Conservation (phyloP, 208 protist species). For the Spironucleus salmonicida region DNA sequence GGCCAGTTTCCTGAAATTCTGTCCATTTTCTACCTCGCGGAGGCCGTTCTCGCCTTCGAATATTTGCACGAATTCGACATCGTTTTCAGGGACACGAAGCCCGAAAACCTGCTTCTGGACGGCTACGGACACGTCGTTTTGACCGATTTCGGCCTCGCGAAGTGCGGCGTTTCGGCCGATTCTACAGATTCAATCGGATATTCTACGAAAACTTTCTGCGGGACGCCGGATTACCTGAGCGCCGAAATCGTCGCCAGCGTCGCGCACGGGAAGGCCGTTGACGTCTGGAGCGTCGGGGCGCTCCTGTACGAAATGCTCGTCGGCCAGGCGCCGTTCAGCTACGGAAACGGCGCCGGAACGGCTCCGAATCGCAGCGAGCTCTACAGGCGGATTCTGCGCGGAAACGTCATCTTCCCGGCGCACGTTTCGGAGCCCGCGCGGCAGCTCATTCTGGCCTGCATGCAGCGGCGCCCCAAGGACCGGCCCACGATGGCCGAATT, state of each 20-base stretch:
- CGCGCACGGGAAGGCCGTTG: conserved; percentile 27
- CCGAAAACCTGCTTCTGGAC: conserved; percentile 38
- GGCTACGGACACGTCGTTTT: conserved; percentile 33
- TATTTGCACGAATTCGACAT: conserved; percentile 46
- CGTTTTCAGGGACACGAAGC: conserved; percentile 40
- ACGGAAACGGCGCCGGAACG: background rate
- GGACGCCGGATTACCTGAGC: conserved; percentile 39
- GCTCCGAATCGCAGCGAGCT: conserved; percentile 4
- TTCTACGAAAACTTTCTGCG: conserved; percentile 35
- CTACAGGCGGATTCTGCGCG: conserved; percentile 15
- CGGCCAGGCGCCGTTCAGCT: conserved; percentile 23
- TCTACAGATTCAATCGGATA: background rate
- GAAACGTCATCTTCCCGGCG: conserved; percentile 13
- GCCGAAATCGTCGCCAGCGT: conserved; percentile 21
- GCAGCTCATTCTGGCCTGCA: background rate
- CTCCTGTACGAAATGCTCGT: conserved; percentile 31
- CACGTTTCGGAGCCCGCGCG: background rate
- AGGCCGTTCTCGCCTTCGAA: conserved; percentile 51
- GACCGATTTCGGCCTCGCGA: conserved; percentile 41
- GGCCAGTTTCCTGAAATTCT: conserved; percentile 30
- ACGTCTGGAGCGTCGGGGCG: conserved; percentile 18
- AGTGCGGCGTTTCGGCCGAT: conserved; percentile 24
- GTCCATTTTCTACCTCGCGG: conserved; percentile 49
- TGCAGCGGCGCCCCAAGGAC: conserved; percentile 15
- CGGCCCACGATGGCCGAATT: conserved; percentile 1